Base-by-base conservation (phyloP, 2,329 filamentous ascomycete species). In the Fragosphaeria purpurea region DNA sequence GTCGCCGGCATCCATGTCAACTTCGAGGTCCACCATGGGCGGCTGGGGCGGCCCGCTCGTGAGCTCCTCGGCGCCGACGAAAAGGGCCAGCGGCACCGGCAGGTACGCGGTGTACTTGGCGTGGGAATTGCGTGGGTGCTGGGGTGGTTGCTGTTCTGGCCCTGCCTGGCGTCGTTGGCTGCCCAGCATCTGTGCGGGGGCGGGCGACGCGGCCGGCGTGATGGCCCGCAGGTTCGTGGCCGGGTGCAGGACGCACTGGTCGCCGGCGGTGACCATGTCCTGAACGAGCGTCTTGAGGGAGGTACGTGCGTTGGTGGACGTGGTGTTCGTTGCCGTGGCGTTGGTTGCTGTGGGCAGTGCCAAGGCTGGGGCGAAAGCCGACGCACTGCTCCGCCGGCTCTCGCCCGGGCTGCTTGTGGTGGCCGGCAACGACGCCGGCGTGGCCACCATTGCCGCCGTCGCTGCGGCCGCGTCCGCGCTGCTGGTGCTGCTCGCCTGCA, bases 231-330 rank as follows among this genome's bases (percentile, higher is more conserved):
- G 39, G 12, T 48, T 41, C 9, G 50, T 41, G 11, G 50, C 35
- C 13, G 50, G 47, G 39, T 44, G 49, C 31, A 55, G 50, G 35
- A 50, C 52, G 49, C 56, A 52, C 44, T 56, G 53, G 31, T 45
- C 52, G 10, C 45, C 47, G 32, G 34, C 50, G 39, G 51, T 45
- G 10, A 56, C 47, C 50, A 56, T 56, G 13, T 12, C 53, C 32
- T 58, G 50, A 6, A 52, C 50, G 4, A 52, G 46, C 6, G 34
- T 46, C 8, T 57, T 51, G 30, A 49, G 44, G 22, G 22, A 22
- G 22, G 22, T 22, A 22, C 22, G 22, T 22, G 22, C 22, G 22
- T 22, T 22, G 22, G 22, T 22, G 22, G 22, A 22, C 11, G 38
- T 48, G 13, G 33, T 10, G 7, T 34, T 22, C 30, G 30, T 8